phyloP scores from a whole-genome alignment of 2,329 filamentous ascomycete species.

The Trichophyton rubrum region DNA sequence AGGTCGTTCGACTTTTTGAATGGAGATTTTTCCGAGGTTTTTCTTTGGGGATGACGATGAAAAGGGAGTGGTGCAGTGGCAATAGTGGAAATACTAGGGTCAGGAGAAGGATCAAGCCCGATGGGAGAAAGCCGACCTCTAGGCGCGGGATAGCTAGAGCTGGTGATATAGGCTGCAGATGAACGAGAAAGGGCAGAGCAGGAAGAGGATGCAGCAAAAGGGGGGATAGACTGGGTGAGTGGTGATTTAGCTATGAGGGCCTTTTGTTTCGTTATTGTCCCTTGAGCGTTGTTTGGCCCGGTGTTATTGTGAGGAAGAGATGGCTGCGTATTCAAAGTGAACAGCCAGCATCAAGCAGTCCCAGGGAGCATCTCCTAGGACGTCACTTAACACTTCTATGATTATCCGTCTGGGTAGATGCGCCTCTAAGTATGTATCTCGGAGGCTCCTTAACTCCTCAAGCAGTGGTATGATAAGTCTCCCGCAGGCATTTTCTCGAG shows the following conservation, averaged over 20 bases:
- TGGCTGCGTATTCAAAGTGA: background rate
- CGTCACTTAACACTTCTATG: background rate
- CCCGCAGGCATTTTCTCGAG: background rate
- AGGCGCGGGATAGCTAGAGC: background rate
- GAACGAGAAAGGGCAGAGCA: background rate
- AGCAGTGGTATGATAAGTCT: background rate
- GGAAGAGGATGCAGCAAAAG: too few species aligned
- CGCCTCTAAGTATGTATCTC: background rate
- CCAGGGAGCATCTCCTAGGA: background rate
- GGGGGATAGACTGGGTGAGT: background rate
- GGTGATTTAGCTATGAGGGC: background rate
- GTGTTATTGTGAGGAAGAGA: background rate
- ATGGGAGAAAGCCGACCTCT: background rate
- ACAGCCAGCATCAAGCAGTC: background rate
- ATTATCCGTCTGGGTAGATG: background rate
- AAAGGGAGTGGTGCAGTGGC: conserved; percentile 1
- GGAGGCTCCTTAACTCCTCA: background rate
- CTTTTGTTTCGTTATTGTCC: background rate
- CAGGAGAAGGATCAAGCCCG: background rate
- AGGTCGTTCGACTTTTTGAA: background rate
- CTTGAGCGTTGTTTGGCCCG: background rate
- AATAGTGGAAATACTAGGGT: conserved; percentile 2
- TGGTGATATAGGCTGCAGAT: background rate
- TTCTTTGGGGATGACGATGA: background rate
- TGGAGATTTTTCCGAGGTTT: conserved; percentile 1